phyloP scores from a whole-genome alignment of 768 basidiomycete genomes.

The Stropharia rugosoannulata region DNA sequence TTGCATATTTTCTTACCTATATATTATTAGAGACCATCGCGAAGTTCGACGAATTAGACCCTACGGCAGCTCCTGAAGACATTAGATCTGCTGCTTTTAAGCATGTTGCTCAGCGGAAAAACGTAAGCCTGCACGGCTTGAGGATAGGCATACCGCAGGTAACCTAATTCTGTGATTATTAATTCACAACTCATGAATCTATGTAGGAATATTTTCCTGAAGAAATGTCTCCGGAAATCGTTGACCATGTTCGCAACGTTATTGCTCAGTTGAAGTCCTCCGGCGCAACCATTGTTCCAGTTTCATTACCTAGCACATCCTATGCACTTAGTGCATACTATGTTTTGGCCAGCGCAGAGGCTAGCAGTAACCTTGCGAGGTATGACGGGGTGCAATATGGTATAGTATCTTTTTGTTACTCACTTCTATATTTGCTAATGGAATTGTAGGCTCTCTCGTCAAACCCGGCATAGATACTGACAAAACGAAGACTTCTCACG shows the following conservation, averaged over 20 bases:
- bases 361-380: conserved; percentile 86
- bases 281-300: conserved; percentile 70
- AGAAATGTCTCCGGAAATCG: conserved; percentile 51
- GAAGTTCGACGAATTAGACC: conserved; percentile 67
- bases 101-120: conserved; percentile 12
- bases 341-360: conserved; percentile 92
- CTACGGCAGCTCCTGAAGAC: conserved; percentile 59
- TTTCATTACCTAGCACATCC: conserved; percentile 65
- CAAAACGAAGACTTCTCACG: conserved; percentile 45
- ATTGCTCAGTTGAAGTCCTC: conserved; percentile 37
- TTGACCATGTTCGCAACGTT: conserved; percentile 42
- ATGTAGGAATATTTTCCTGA: conserved; percentile 76
- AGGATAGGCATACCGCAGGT: conserved; percentile 79
- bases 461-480: conserved; percentile 40
- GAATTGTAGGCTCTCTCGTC: conserved; percentile 47
- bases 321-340: conserved; percentile 94
- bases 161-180: conserved; percentile 7
- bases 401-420: conserved; percentile 16
- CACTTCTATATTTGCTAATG: not conserved
- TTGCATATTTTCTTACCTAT: not conserved
- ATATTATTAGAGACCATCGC: conserved; percentile 40
- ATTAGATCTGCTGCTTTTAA: conserved; percentile 26
- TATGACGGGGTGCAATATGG: conserved; percentile 91
- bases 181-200: not conserved
- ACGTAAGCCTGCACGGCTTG: conserved; percentile 43